Conservation (phyloP, 108 stramenopile species). For the Halocafeteria seosinensis region DNA sequence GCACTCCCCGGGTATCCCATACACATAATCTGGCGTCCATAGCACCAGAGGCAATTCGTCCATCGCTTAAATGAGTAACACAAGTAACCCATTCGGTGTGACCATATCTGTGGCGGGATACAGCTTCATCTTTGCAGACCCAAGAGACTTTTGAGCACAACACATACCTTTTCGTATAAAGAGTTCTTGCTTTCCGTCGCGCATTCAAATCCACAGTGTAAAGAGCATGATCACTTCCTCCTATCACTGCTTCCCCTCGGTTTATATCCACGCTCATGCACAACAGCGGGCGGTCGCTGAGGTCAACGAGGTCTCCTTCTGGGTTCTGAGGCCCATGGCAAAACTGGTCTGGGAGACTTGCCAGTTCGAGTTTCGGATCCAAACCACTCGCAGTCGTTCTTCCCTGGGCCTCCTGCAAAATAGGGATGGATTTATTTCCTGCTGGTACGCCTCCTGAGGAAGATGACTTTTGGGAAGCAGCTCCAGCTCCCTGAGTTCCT, state of each 20-base stretch:
- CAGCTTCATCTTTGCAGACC: no score
- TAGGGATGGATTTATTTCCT: no score
- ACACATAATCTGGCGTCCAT: constrained; percentile 6
- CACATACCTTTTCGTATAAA: constrained; percentile 1
- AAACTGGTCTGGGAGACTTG: neutral
- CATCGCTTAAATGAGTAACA: constrained; percentile 1
- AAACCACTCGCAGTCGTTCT: no score
- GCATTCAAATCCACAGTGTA: neutral
- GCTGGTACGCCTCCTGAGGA: no score
- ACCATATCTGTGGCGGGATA: no score
- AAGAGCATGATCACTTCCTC: constrained; percentile 2
- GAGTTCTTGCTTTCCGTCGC: neutral
- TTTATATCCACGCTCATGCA: neutral
- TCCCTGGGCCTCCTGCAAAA: no score
- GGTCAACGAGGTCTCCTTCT: neutral
- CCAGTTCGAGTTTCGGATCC: no score
- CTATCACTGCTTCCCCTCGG: neutral
- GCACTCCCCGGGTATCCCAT: neutral
- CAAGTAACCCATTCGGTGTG: constrained; percentile 5
- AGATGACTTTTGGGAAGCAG: no score
- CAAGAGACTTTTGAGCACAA: no score
- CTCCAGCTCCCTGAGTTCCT: no score
- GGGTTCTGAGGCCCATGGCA: neutral
- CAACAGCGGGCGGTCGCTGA: neutral
- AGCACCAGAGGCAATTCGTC: neutral